Evolutionary conservation across 495 filamentous ascomycete genomes (phyloP).

Genomic region (Trichoderma virens): DNA sequence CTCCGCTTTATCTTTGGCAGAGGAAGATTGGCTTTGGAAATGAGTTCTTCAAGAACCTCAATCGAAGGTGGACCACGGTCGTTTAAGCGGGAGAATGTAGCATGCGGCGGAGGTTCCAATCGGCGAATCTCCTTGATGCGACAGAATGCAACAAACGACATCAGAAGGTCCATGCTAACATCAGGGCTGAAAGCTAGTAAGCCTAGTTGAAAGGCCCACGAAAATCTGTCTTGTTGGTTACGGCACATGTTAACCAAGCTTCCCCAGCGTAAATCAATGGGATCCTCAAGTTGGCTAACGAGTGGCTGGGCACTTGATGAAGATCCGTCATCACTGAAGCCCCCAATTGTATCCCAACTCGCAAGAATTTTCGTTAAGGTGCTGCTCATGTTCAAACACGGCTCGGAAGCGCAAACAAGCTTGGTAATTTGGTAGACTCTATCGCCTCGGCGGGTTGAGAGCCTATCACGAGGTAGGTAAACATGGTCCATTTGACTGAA

Average conservation of each 20-base stretch:
- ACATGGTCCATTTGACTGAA: background rate
- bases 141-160: background rate
- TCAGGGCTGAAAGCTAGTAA: background rate
- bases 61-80: background rate
- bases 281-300: background rate
- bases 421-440: conserved; percentile 26
- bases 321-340: conserved; percentile 11
- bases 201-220: background rate
- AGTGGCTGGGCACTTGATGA: background rate
- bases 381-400: conserved; percentile 15
- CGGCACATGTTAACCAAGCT: background rate
- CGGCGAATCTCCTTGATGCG: background rate
- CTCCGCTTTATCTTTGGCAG: background rate
- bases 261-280: background rate
- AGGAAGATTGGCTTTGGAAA: background rate
- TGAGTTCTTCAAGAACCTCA: background rate
- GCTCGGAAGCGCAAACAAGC: conserved; percentile 22
- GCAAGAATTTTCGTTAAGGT: conserved; percentile 22
- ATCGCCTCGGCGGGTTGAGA: conserved; percentile 12
- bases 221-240: background rate
- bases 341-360: conserved; percentile 17
- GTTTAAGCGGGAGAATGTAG: background rate
- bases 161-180: background rate
- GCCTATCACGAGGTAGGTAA: conserved; percentile 20
- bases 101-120: background rate